Percentiles rank a stretch among this genome's conserved stretches.
phyloP scores from a whole-genome alignment of 257 asterid genomes.

The Mitragyna speciosa region DNA sequence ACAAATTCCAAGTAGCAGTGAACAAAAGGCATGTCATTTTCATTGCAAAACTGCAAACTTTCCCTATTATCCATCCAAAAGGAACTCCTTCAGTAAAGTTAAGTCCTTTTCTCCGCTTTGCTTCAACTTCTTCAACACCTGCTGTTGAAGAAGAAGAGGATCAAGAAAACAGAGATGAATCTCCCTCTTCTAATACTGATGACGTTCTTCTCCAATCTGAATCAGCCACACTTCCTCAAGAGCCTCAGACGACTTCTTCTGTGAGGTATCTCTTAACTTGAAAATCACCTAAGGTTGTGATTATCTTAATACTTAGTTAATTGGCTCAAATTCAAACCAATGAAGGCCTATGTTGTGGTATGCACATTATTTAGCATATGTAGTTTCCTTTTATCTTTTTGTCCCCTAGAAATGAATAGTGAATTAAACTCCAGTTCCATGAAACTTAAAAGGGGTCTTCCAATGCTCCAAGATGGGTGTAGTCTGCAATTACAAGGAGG shows the following conservation, averaged over 20 bases:
- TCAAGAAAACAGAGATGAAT: conserved; percentile 21
- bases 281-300: not conserved
- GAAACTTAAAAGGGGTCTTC: not conserved
- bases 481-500: not conserved
- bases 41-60: conserved; percentile 24
- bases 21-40: conserved; percentile 14
- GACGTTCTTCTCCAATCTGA: conserved; percentile 20
- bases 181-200: conserved; percentile 26
- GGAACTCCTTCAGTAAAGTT: conserved; percentile 18
- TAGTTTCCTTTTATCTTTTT: too few relatives aligned
- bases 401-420: not conserved
- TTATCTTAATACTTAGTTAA: not conserved
- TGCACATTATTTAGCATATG: not conserved
- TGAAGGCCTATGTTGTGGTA: not conserved
- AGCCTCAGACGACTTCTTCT: conserved; percentile 34
- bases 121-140: conserved; percentile 54
- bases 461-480: not conserved
- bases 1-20: conserved; percentile 11
- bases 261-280: conserved; percentile 33
- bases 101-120: conserved; percentile 21
- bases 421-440: not conserved
- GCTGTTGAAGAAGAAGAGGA: conserved; percentile 31
- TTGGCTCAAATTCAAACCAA: not conserved
- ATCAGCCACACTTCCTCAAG: conserved; percentile 17
- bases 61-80: conserved; percentile 22